Evolutionary conservation across 2,329 filamentous ascomycete genomes (phyloP).

Genomic region (Mycosphaerella arachidis): DNA sequence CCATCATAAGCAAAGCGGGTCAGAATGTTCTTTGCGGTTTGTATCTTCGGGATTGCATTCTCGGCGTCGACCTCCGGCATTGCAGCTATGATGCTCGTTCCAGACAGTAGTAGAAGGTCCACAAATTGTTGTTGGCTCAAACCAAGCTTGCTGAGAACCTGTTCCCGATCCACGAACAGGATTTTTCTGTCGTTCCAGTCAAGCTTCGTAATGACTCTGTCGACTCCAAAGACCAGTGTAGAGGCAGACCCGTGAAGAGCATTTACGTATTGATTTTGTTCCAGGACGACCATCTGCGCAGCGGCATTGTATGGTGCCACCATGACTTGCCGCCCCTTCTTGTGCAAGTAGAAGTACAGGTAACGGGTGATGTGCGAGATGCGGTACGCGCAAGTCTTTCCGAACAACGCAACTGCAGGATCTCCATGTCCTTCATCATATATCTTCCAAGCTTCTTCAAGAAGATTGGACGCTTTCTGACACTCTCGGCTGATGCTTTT

Average conservation of each 20-base stretch:
- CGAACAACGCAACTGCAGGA: conserved; percentile 80
- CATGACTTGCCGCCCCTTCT: conserved; percentile 67
- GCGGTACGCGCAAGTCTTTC: conserved; percentile 68
- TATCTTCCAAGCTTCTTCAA: conserved; percentile 70
- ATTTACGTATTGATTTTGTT: conserved; percentile 64
- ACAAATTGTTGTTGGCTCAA: conserved; percentile 67
- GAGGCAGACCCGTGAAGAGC: conserved; percentile 82
- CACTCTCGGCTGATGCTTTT: conserved; percentile 24
- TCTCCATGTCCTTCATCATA: conserved; percentile 78
- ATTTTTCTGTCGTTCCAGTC: conserved; percentile 63
- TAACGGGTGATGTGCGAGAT: conserved; percentile 70
- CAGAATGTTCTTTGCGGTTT: conserved; percentile 74
- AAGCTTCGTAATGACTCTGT: conserved; percentile 64
- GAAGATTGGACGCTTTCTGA: conserved; percentile 23
- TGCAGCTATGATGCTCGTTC: conserved; percentile 65
- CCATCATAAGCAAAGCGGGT: conserved; percentile 63
- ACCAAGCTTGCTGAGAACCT: conserved; percentile 63
- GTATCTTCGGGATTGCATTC: conserved; percentile 50
- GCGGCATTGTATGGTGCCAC: conserved; percentile 84
- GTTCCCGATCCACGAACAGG: conserved; percentile 55
- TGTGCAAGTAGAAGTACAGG: conserved; percentile 68
- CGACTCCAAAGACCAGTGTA: conserved; percentile 77
- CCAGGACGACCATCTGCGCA: conserved; percentile 76
- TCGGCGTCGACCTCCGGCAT: conserved; percentile 58
- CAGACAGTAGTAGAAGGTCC: conserved; percentile 54